phyloP scores from a whole-genome alignment of 2,329 filamentous ascomycete genomes.

The Ascochyta rabiei region DNA sequence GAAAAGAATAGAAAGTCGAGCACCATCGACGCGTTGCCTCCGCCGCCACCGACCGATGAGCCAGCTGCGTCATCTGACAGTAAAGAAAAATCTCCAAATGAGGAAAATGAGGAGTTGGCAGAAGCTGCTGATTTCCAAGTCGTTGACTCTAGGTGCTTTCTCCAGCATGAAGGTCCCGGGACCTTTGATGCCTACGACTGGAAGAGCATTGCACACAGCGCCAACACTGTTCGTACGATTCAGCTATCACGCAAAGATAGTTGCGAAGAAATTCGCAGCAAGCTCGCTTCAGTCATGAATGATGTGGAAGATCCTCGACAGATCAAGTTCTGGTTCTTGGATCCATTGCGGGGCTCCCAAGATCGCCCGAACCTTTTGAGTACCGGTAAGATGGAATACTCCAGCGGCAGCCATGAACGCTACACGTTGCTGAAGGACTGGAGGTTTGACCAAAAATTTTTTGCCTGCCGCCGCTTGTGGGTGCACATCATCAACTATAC shows the following conservation, averaged over 20 bases:
- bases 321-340: constrained; percentile 50
- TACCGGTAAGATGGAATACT: constrained; percentile 43
- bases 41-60: constrained; percentile 12
- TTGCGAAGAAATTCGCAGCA: constrained; percentile 38
- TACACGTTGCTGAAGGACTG: constrained; percentile 34
- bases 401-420: constrained; percentile 37
- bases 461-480: constrained; percentile 41
- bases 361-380: constrained; percentile 38
- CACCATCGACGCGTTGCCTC: constrained; percentile 20
- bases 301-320: constrained; percentile 47
- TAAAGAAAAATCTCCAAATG: constrained; percentile 1
- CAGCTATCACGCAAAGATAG: constrained; percentile 32
- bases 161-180: constrained; percentile 46
- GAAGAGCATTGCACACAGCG: constrained; percentile 24
- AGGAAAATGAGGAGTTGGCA: constrained; percentile 4
- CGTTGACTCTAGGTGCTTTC: constrained; percentile 43
- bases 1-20: constrained; percentile 30
- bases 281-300: constrained; percentile 33
- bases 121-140: constrained; percentile 37
- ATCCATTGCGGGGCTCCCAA: constrained; percentile 37
- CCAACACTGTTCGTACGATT: constrained; percentile 27
- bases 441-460: constrained; percentile 31
- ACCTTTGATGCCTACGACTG: constrained; percentile 42
- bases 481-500: constrained; percentile 40
- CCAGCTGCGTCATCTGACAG: constrained; percentile 6